Base-by-base conservation (phyloP, 129 eudicot genomes). In the Helianthus tuberosus region DNA sequence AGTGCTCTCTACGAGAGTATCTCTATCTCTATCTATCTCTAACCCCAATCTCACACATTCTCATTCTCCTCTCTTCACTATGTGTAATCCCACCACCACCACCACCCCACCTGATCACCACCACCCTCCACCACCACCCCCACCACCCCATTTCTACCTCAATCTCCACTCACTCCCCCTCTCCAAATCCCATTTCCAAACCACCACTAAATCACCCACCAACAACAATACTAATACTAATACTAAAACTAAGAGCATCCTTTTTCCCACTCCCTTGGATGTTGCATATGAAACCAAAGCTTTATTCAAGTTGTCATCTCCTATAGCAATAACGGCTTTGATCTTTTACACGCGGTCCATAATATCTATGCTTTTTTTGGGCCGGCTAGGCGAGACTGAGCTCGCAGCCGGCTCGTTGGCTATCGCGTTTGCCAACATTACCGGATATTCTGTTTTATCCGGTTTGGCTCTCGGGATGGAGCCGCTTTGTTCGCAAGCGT, bases 391-490 rank as follows among this genome's bases (percentile, higher is more conserved):
- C 7, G 90, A 90, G 11, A 71, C 88, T 0, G 90, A 85, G 74
- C 75, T 90, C 1, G 96, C 96, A 1, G 93, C 89, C 3, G 96
- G 96, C 49, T 85, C 96, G 0, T 72, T 90, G 16, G 96, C 96
- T 55, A 90, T 90, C 14, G 96, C 90, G 5, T 90, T 87, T 48
- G 96, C 96, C 3, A 90, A 90, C 82, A 90, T 90, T 15, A 87
- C 87, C 11, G 96, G 96, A 5, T 87, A 90, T 71, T 90, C 96
- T 0, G 84, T 90, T 10, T 49, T 90, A 5, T 85, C 96, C 54
- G 96, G 96, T 10, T 75, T 90, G 52, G 93, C 96, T 54, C 78
- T 90, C 1, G 96, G 96, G 0, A 90, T 90, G 96, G 96, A 90
- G 59, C 96, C 96, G 17, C 60, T 90, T 0, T 90, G 96, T 23